Evolutionary conservation across 441 rosid species (phyloP).

Genomic region (Jatropha podagrica): DNA sequence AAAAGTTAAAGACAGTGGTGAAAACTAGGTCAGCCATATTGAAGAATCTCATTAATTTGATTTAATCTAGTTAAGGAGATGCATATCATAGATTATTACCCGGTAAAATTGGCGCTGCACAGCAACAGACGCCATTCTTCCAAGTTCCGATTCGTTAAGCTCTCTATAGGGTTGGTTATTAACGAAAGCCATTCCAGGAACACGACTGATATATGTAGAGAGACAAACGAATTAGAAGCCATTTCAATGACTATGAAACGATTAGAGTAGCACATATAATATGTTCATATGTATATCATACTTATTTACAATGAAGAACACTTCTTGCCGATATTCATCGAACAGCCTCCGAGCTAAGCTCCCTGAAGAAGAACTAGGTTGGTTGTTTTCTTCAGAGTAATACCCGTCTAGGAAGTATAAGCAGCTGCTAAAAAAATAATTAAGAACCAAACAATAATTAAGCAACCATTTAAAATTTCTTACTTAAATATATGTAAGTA

Average conservation of each 20-base stretch:
- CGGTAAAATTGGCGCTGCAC: constrained; percentile 63
- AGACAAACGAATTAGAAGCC: not conserved
- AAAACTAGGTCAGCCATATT: not conserved
- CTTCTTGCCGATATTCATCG: constrained; percentile 41
- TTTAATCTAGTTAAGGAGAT: not conserved
- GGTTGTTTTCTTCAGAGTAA: constrained; percentile 41
- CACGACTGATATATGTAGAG: constrained; percentile 27
- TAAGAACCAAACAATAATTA: not conserved
- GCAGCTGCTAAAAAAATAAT: constrained; percentile 33
- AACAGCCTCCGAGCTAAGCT: constrained; percentile 45
- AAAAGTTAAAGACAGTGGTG: constrained; percentile 15
- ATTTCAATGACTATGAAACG: too few relatives aligned
- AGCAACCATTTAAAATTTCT: not conserved
- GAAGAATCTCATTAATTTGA: not conserved
- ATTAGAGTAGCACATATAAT: too few relatives aligned
- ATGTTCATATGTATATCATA: constrained; percentile 21
- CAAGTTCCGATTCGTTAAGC: constrained; percentile 43
- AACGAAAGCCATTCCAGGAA: constrained; percentile 74
- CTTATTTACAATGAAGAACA: constrained; percentile 43
- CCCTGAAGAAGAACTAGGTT: constrained; percentile 41
- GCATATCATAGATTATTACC: constrained; percentile 31
- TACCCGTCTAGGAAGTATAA: constrained; percentile 52
- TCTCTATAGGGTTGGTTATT: constrained; percentile 52
- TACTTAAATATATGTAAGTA: too few relatives aligned
- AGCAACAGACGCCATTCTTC: constrained; percentile 33